Evolutionary conservation across 2,329 filamentous ascomycete genomes (phyloP).

Genomic region (Hyphodiscus sp.): DNA sequence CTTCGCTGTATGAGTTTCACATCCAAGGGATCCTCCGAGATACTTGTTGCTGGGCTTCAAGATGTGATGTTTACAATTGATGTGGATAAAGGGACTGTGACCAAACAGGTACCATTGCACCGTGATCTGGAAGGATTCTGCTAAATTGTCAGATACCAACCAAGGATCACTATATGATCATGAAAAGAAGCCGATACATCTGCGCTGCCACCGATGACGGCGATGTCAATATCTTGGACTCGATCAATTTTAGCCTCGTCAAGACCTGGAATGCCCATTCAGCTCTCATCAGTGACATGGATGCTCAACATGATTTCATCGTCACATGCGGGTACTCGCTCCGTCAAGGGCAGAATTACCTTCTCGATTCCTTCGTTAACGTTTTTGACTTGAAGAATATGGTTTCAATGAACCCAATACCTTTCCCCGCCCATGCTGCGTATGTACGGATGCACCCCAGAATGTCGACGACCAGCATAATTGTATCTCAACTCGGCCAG

Average conservation of each 20-base stretch:
- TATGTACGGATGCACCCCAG: constrained; percentile 95
- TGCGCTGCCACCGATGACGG: constrained; percentile 84
- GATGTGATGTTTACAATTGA: constrained; percentile 75
- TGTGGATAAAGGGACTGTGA: constrained; percentile 62
- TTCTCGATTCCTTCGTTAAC: constrained; percentile 88
- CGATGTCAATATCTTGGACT: constrained; percentile 78
- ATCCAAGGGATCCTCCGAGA: constrained; percentile 73
- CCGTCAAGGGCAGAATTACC: constrained; percentile 70
- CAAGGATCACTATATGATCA: constrained; percentile 76
- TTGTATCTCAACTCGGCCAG: constrained; percentile 85
- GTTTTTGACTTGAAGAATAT: constrained; percentile 94
- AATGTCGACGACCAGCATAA: constrained; percentile 90
- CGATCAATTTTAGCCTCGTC: constrained; percentile 67
- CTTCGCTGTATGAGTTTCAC: constrained; percentile 94
- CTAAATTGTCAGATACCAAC: constrained; percentile 54
- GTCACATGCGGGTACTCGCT: constrained; percentile 92
- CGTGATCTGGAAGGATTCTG: background rate
- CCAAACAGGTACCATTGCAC: constrained; percentile 49
- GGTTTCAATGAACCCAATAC: constrained; percentile 80
- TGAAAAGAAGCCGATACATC: constrained; percentile 86
- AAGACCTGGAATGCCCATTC: constrained; percentile 90
- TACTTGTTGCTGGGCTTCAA: constrained; percentile 84
- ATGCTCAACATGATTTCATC: constrained; percentile 89
- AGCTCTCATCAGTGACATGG: constrained; percentile 90
- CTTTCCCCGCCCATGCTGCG: constrained; percentile 85